phyloP scores from a whole-genome alignment of 345 rosid species.

The Populus euphratica region DNA sequence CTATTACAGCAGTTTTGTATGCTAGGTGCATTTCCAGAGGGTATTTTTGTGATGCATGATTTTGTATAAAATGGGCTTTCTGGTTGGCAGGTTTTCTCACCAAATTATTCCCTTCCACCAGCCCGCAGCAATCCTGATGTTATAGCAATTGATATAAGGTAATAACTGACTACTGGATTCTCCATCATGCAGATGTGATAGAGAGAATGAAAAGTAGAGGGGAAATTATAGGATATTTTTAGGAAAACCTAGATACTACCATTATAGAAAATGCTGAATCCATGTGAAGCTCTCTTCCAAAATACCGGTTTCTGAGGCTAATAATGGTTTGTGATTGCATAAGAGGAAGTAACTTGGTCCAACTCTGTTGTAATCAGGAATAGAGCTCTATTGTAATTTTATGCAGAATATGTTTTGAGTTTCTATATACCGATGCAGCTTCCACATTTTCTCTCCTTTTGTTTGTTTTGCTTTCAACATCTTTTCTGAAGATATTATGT shows the following conservation, averaged over 20 bases:
- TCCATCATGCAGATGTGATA: neutral
- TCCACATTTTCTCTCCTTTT: neutral
- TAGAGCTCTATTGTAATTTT: neutral
- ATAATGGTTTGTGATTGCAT: no score
- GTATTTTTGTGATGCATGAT: neutral
- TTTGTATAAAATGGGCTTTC: neutral
- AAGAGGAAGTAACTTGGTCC: no score
- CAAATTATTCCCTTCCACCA: constrained; percentile 55
- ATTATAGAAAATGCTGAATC: neutral
- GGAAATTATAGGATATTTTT: neutral
- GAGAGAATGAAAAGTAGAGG: neutral
- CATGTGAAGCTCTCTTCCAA: no score
- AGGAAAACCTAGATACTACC: neutral
- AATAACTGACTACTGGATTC: neutral
- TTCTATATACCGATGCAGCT: neutral
- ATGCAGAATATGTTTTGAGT: neutral
- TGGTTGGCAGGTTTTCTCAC: constrained; percentile 50
- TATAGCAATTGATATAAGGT: constrained; percentile 60
- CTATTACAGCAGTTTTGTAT: neutral
- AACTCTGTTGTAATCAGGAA: neutral
- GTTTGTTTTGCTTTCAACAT: neutral
- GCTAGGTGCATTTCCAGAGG: neutral
- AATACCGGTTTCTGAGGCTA: no score
- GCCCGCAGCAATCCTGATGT: constrained; percentile 39
- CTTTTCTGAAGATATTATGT: neutral